Conservation (phyloP, 73 alveolate species). For the Paramecium biaurelia region DNA sequence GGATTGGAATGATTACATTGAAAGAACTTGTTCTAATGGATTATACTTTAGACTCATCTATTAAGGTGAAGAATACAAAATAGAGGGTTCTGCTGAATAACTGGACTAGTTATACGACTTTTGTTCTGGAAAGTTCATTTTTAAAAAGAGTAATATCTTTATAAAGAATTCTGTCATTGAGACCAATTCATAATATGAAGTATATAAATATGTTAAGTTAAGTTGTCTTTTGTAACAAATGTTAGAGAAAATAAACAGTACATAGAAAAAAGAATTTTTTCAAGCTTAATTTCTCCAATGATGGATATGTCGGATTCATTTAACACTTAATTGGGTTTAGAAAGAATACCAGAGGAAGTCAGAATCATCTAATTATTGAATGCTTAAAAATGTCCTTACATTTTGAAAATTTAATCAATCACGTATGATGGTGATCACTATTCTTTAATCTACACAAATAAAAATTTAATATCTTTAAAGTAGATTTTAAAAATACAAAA, state of each 20-base stretch:
- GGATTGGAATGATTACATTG: background rate
- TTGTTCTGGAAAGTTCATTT: background rate
- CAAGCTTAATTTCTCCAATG: background rate
- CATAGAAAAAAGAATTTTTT: background rate
- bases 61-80: background rate
- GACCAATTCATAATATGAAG: background rate
- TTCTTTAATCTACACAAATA: background rate
- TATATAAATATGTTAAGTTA: background rate
- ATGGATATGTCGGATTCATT: background rate
- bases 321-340: background rate
- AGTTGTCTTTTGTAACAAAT: background rate
- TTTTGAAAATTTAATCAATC: background rate
- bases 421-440: background rate
- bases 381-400: background rate
- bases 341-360: background rate
- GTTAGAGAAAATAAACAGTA: background rate
- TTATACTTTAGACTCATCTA: background rate
- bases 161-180: background rate
- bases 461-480: background rate
- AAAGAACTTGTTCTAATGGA: background rate
- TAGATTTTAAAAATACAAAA: background rate
- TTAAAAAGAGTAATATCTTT: background rate
- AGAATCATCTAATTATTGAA: background rate
- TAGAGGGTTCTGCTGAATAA: background rate
- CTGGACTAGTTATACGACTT: background rate